phyloP scores from a whole-genome alignment of 768 basidiomycete species.

The Leucogyrophana mollusca region DNA sequence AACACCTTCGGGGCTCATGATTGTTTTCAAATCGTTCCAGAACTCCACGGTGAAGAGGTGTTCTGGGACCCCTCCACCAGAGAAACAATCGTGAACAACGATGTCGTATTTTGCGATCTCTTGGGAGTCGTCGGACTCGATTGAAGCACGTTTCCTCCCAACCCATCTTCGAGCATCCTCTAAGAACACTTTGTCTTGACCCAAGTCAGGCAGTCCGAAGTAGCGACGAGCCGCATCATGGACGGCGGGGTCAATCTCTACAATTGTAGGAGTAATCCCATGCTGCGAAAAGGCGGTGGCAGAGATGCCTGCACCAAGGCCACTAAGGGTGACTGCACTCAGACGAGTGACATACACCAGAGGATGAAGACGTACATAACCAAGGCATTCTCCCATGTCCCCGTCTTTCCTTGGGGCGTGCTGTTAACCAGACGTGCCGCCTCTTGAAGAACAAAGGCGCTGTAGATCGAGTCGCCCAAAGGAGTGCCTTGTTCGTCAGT shows the following conservation, averaged over 20 bases:
- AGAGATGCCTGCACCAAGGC: conserved; percentile 84
- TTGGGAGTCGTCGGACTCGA: conserved; percentile 19
- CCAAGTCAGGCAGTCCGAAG: conserved; percentile 76
- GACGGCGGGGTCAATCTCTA: conserved; percentile 94
- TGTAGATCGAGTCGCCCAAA: conserved; percentile 80
- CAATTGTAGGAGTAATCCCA: conserved; percentile 69
- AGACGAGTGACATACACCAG: conserved; percentile 6
- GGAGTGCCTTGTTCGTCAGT: conserved; percentile 52
- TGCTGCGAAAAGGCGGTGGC: conserved; percentile 73
- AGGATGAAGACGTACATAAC: conserved; percentile 56
- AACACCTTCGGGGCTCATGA: conserved; percentile 70
- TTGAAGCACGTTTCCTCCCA: conserved; percentile 32
- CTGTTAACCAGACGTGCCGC: conserved; percentile 69
- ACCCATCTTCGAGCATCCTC: conserved; percentile 79
- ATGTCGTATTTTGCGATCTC: conserved; percentile 50
- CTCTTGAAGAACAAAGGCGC: conserved; percentile 85
- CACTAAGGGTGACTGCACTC: conserved; percentile 45
- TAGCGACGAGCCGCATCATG: conserved; percentile 77
- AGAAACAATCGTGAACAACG: conserved; percentile 90
- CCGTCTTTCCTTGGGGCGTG: conserved; percentile 35
- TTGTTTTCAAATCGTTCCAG: conserved; percentile 65
- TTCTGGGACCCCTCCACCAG: conserved; percentile 87
- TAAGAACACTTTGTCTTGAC: conserved; percentile 60
- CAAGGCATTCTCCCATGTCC: conserved; percentile 52
- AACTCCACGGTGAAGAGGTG: conserved; percentile 85